phyloP scores from a whole-genome alignment of 208 protist genomes.

The Leptomonas seymouri region DNA sequence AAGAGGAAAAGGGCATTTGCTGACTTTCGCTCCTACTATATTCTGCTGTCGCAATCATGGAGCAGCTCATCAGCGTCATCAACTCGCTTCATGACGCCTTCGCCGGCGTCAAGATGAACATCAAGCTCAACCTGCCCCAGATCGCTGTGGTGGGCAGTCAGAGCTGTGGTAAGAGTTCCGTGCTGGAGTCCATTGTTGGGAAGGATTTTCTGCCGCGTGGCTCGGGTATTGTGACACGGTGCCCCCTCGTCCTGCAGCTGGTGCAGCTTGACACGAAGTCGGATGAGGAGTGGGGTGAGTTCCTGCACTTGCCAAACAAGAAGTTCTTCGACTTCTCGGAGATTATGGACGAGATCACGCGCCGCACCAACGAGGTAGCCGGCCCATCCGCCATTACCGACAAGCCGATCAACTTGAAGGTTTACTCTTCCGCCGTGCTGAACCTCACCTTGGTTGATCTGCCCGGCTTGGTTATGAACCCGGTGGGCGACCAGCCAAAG shows the following conservation, averaged over 20 bases:
- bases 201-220: slow-evolving; percentile 99
- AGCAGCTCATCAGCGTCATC: slow-evolving; percentile 97
- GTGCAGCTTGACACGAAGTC: slow-evolving; percentile 79
- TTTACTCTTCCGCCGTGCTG: slow-evolving; percentile 95
- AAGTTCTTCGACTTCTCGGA: slow-evolving; percentile 96
- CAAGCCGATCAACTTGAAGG: slow-evolving; percentile 97
- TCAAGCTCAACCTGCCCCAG: slow-evolving; percentile 98
- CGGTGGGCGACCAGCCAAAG: slow-evolving; percentile 98
- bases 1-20: slow-evolving; percentile 12
- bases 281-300: slow-evolving; percentile 88
- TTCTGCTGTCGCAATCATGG: slow-evolving; percentile 66
- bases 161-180: slow-evolving; percentile 96
- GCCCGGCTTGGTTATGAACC: slow-evolving; percentile 99
- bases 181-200: slow-evolving; percentile 99
- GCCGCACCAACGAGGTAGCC: slow-evolving; percentile 96
- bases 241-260: slow-evolving; percentile 99
- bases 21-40: background rate
- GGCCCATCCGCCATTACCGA: slow-evolving; percentile 96
- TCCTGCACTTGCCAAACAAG: slow-evolving; percentile 88
- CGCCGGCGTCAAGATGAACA: slow-evolving; percentile 87
- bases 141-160: slow-evolving; percentile 99
- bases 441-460: slow-evolving; percentile 99
- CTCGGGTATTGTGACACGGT: slow-evolving; percentile 99
- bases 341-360: slow-evolving; percentile 95
- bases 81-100: slow-evolving; percentile 98